Evolutionary conservation across 2,329 filamentous ascomycete genomes (phyloP), one percentile per base, ranked within the genome.

Genomic region (Apiospora rasikravindrae): DNA sequence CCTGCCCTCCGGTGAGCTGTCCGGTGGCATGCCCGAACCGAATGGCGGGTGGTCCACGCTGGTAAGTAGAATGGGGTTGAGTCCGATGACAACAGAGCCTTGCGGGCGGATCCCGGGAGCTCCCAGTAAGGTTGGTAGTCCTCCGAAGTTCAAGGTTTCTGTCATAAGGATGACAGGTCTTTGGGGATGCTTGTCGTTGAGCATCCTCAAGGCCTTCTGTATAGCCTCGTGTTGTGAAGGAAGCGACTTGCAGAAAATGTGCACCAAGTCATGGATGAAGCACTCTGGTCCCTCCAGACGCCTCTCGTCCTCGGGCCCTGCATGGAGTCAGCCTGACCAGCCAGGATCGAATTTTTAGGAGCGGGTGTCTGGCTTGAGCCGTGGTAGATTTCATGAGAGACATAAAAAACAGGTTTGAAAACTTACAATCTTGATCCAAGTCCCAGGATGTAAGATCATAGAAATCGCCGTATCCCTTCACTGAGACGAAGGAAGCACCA

Each of bases 141-240:
- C 44, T 4, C 70, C 70, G 22, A 71, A 71, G 40, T 71, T 71
- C 22, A 71, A 22, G 1, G 64, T 71, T 49, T 71, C 70, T 14
- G 66, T 69, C 70, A 71, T 71, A 24, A 71, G 67, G 29, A 71
- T 61, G 8, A 71, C 49, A 40, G 70, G 66, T 24, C 68, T 49
- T 44, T 61, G 6, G 1, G 69, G 69, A 37, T 72, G 44, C 40
- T 72, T 14, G 44, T 26, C 69, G 14, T 57, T 72, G 7, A 72
- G 68, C 57, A 26, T 57, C 37, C 24, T 61, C 49, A 72, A 37
- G 24, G 69, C 68, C 42, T 69, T 45, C 57, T 72, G 71, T 29
- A 72, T 70, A 44, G 71, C 71, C 11, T 72, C 71, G 26, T 72
- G 71, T 19, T 72, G 71, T n/a, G 71, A 72, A 22, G 71, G 71